Conservation (phyloP, 108 stramenopile genomes). For the Fistulifera pelliculosa region DNA sequence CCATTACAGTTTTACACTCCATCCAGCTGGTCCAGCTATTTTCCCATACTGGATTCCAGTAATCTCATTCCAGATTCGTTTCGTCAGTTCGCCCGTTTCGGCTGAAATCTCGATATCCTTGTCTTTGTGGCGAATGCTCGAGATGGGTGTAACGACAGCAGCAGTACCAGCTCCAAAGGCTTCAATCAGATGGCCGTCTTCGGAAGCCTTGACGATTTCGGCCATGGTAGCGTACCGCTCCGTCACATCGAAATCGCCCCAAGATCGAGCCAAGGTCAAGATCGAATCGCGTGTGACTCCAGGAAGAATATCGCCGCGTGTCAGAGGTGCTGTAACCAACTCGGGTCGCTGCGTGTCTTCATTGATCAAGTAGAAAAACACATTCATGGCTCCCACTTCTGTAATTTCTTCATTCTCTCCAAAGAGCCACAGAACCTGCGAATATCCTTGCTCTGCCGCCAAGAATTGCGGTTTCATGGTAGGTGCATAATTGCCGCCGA, state of each 20-base stretch:
- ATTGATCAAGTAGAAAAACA: conserved; percentile 90
- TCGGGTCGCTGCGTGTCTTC: conserved; percentile 24
- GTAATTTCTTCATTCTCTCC: conserved; percentile 80
- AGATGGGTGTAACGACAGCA: conserved; percentile 95
- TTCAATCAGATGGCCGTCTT: conserved; percentile 64
- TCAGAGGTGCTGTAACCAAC: conserved; percentile 69
- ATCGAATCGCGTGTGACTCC: conserved; percentile 95
- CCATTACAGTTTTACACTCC: conserved; percentile 8
- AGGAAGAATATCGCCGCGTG: conserved; percentile 80
- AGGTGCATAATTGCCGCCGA: conserved; percentile 98
- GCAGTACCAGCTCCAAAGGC: conserved; percentile 96
- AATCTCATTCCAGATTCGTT: conserved; percentile 78
- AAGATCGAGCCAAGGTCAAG: conserved; percentile 86
- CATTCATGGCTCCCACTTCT: conserved; percentile 98
- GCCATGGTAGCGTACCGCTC: conserved; percentile 59
- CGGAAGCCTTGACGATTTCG: conserved; percentile 61
- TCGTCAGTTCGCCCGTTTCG: conserved; percentile 63
- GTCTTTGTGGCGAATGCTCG: conserved; percentile 75
- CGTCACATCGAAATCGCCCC: conserved; percentile 81
- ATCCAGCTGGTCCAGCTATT: conserved; percentile 53
- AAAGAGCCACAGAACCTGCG: conserved; percentile 93
- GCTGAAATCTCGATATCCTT: conserved; percentile 66
- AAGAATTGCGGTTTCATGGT: conserved; percentile 92
- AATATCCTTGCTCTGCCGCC: conserved; percentile 93
- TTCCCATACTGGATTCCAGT: conserved; percentile 87